A percentile compares a stretch with the other conserved stretches of the same genome.
Evolutionary conservation across 2,329 filamentous ascomycete genomes (phyloP).

Genomic region (Xenosphaeropsis pyriputrescens): DNA sequence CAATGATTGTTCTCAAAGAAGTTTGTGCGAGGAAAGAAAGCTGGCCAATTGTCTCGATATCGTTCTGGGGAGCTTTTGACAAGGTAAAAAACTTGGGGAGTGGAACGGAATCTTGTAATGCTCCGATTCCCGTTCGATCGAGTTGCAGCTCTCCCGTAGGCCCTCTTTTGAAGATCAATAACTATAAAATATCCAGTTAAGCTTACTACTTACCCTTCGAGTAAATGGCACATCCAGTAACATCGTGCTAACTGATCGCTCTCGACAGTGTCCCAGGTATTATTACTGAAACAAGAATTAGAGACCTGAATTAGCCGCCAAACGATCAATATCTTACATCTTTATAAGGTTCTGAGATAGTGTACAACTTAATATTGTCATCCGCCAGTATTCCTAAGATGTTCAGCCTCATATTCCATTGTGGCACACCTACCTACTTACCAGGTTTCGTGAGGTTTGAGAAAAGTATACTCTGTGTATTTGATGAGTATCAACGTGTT

Average conservation of each 20-base stretch:
- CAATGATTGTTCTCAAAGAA: not conserved
- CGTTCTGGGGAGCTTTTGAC: not conserved
- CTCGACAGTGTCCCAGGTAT: not conserved
- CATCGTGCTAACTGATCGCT: conserved; percentile 1
- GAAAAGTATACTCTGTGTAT: not conserved
- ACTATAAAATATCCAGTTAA: not conserved
- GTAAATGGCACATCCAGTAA: conserved; percentile 1
- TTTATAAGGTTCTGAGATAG: not conserved
- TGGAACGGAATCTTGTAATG: conserved; percentile 1
- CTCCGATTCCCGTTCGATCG: not conserved
- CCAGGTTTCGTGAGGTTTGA: conserved; percentile 2
- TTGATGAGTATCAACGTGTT: not conserved
- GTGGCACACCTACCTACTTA: not conserved
- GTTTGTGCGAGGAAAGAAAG: conserved; percentile 2
- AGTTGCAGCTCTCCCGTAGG: conserved; percentile 1
- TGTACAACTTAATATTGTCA: not conserved
- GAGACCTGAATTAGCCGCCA: too few relatives aligned
- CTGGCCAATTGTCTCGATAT: not conserved
- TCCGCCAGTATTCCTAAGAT: not conserved
- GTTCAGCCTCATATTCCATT: not conserved
- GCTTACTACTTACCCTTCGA: not conserved
- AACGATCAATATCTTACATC: not conserved
- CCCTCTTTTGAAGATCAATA: not conserved
- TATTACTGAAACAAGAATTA: not conserved
- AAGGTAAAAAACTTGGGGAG: not conserved